Base-by-base conservation (phyloP, 768 basidiomycete genomes). In the Boletus vermiculosoides region DNA sequence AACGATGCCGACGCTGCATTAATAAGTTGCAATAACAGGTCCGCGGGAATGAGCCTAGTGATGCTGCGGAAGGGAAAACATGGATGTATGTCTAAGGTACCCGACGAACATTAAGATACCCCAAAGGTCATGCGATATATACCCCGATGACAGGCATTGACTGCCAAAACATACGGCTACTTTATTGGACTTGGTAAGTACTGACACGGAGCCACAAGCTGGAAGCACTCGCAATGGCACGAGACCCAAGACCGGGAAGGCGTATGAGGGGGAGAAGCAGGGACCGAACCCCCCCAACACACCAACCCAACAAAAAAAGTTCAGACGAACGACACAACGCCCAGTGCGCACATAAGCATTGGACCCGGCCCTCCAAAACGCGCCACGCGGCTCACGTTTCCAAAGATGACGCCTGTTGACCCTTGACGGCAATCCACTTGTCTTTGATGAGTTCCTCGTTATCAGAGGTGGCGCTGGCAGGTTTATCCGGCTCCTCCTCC, bases 351-450 rank as follows among this genome's bases (percentile, higher is more conserved):
- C 39, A 42, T 13, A 13, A 45, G 34, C 52, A 22, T 15, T 39
- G 46, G 30, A 37, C 54, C 45, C 16, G 12, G 30, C n/a, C 44
- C 13, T 15, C 34, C 13, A 34, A 12, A 13, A 34, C 5, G 34
- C 22, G 18, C 39, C 18, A n/a, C 39, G 39, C 20, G 40, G 13
- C 33, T 61, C 37, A 69, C 0, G 54, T 55, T 0, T 64, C 68
- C 33, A 22, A 47, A 33, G 62, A 54, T 10, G 54, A 49, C 20
- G 61, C 50, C 23, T 68, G 59, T 57, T 82, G 74, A 23, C 78
- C 78, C 71, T 89, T 87, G 68, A 92, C 84, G 20, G 87, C 77
- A 49, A 91, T 83, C 90, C 90, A 92, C 68, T 87, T 89, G 66
- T 91, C 88, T 68, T 80, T 82, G 63, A 72, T 70, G 45, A 61